Conservation (phyloP, 2,329 filamentous ascomycete species). For the Pseudogymnoascus sp. region DNA sequence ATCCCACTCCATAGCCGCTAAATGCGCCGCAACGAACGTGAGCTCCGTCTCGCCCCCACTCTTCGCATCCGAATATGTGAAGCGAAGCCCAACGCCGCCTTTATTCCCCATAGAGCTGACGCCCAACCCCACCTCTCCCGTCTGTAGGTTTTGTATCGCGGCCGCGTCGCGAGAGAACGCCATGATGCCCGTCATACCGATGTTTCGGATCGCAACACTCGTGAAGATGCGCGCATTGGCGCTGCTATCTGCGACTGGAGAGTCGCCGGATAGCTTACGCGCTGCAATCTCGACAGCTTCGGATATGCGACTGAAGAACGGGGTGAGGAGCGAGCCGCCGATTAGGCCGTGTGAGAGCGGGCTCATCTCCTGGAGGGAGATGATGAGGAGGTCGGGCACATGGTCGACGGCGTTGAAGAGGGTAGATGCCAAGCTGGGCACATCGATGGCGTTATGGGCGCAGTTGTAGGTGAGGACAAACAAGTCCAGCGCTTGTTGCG, state of each 20-base stretch:
- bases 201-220: constrained; percentile 61
- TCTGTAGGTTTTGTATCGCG: constrained; percentile 57
- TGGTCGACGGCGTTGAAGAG: constrained; percentile 54
- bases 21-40: constrained; percentile 81
- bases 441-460: constrained; percentile 61
- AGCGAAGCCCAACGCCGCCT: constrained; percentile 73
- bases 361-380: constrained; percentile 78
- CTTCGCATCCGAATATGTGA: constrained; percentile 45
- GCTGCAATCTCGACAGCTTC: constrained; percentile 65
- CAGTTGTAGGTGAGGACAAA: constrained; percentile 89
- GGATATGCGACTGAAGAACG: constrained; percentile 66
- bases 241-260: constrained; percentile 18
- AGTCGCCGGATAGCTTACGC: constrained; percentile 21
- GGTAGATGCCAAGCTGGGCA: constrained; percentile 61
- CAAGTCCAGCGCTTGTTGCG: constrained; percentile 44
- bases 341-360: constrained; percentile 80
- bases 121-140: constrained; percentile 78
- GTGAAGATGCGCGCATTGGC: constrained; percentile 47
- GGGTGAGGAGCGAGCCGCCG: constrained; percentile 67
- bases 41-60: constrained; percentile 45
- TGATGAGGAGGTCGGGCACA: constrained; percentile 58
- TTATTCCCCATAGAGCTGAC: constrained; percentile 90
- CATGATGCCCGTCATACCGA: constrained; percentile 85
- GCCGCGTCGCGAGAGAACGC: constrained; percentile 64
- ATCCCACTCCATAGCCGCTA: constrained; percentile 80